These are phyloP conservation scores for Cyclaneusma minus DNA, from an alignment of 2,329 filamentous ascomycete species.

Conservation along the genomic window DNA sequence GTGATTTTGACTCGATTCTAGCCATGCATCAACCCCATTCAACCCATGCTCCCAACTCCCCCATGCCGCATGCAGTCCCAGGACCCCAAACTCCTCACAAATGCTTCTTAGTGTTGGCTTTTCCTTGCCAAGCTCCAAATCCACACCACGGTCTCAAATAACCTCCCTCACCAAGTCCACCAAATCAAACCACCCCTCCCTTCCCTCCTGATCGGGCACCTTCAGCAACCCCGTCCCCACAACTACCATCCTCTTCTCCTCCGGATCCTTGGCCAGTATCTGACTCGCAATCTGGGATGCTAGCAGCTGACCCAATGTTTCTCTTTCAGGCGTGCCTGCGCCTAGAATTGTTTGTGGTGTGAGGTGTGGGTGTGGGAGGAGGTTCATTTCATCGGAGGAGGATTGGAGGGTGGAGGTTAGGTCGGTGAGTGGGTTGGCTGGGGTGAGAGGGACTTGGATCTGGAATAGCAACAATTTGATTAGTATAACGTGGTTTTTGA, in stretches of 20 bases:
- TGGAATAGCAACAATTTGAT: slow-evolving; percentile 19
- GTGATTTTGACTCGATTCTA: too few species aligned
- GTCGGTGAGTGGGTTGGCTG: slow-evolving; percentile 47
- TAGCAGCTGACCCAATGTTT: slow-evolving; percentile 75
- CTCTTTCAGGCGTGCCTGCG: slow-evolving; percentile 61
- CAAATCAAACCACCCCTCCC: slow-evolving; percentile 48
- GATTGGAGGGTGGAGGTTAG: slow-evolving; percentile 40
- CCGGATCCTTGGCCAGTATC: slow-evolving; percentile 54
- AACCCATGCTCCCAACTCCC: too few species aligned
- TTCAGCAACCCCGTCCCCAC: slow-evolving; percentile 43
- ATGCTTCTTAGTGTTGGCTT: too few species aligned
- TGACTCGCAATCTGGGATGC: slow-evolving; percentile 79
- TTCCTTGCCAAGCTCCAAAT: too few species aligned
- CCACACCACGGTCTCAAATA: slow-evolving; percentile 8
- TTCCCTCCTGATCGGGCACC: slow-evolving; percentile 22
- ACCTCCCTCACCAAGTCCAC: slow-evolving; percentile 46
- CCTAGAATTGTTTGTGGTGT: slow-evolving; percentile 81
- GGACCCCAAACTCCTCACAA: too few species aligned
- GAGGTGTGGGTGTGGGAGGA: slow-evolving; percentile 63
- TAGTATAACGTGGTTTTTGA: slow-evolving; percentile 10
- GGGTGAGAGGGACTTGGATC: slow-evolving; percentile 68
- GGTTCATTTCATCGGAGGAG: slow-evolving; percentile 16
- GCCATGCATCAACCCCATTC: too few species aligned
- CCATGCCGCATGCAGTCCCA: too few species aligned
- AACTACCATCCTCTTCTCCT: slow-evolving; percentile 44